Evolutionary conservation across 2,329 filamentous ascomycete species (phyloP).

Genomic region (Phialocephala subalpina): DNA sequence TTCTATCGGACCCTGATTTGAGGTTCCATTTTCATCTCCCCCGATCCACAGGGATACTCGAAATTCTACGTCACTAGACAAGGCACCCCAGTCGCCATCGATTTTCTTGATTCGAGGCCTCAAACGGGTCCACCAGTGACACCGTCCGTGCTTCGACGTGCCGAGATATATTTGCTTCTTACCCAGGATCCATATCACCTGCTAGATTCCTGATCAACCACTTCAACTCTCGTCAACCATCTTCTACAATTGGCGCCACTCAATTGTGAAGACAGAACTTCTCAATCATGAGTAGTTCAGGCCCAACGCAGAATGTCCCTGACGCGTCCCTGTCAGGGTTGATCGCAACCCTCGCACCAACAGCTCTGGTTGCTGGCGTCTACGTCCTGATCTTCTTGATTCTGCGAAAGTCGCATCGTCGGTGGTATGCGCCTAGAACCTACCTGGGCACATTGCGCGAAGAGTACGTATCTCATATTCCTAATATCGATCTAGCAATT

Average conservation of each 20-base stretch:
- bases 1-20: background rate
- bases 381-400: slow-evolving; percentile 56
- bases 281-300: slow-evolving; percentile 16
- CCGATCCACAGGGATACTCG: background rate
- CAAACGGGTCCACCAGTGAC: background rate
- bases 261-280: slow-evolving; percentile 18
- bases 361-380: slow-evolving; percentile 53
- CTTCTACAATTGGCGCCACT: background rate
- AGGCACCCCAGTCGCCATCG: background rate
- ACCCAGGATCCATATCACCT: background rate
- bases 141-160: background rate
- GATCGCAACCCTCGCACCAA: slow-evolving; percentile 55
- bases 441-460: slow-evolving; percentile 60
- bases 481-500: background rate
- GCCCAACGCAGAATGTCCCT: slow-evolving; percentile 18
- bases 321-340: slow-evolving; percentile 47
- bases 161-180: slow-evolving; percentile 7
- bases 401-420: slow-evolving; percentile 54
- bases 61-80: background rate
- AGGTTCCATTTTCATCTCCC: background rate
- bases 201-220: background rate
- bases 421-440: slow-evolving; percentile 62
- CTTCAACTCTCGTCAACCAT: background rate
- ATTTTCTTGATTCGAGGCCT: background rate
- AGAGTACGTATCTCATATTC: slow-evolving; percentile 36